Percentiles rank a stretch among this genome's conserved stretches.
phyloP scores from a whole-genome alignment of 306 rosid genomes.

The Glycyrrhiza uralensis region DNA sequence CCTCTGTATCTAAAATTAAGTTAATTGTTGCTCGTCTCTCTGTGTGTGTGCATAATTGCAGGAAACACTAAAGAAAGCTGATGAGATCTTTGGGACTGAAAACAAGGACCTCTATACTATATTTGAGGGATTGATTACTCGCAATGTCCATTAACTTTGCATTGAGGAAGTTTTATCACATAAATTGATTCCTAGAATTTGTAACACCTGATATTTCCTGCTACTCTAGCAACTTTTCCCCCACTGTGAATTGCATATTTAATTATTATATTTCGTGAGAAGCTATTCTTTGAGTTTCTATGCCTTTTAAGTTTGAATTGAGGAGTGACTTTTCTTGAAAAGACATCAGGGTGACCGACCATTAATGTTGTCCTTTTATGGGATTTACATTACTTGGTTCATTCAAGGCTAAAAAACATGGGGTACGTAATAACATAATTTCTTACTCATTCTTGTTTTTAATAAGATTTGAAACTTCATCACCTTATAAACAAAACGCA shows the following conservation, averaged over 20 bases:
- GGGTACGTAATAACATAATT: background rate
- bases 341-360: background rate
- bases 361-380: background rate
- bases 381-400: background rate
- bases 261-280: constrained; percentile 3
- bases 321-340: background rate
- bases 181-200: constrained; percentile 2
- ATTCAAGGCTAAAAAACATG: background rate
- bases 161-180: background rate
- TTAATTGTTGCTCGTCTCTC: background rate
- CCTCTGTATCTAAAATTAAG: background rate
- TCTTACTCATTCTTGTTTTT: background rate
- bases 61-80: constrained; percentile 88
- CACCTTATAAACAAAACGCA: background rate
- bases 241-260: constrained; percentile 11
- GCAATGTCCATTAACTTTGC: constrained; percentile 55
- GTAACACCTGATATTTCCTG: constrained; percentile 4
- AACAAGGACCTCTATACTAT: constrained; percentile 78
- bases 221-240: constrained; percentile 1
- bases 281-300: constrained; percentile 39
- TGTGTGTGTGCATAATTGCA: constrained; percentile 31
- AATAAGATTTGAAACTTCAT: background rate
- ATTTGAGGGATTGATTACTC: constrained; percentile 87
- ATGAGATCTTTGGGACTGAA: constrained; percentile 86
- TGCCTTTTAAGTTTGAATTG: background rate